A percentile compares a stretch with the other conserved stretches of the same genome.
Conservation (phyloP, 768 basidiomycete genomes). For the Suillus brevipes region DNA sequence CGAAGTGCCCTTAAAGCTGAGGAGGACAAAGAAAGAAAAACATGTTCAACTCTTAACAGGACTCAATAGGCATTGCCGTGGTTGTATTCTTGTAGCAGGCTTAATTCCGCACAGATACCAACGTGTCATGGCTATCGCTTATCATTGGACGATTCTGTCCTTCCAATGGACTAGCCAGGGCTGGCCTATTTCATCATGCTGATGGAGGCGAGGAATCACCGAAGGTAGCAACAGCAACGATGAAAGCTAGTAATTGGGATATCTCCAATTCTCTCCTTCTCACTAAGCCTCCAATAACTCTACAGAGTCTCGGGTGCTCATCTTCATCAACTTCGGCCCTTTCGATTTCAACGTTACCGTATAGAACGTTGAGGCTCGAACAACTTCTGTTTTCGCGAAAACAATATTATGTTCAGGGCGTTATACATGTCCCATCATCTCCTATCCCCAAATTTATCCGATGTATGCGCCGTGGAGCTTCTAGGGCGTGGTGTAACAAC, state of each 20-base stretch:
- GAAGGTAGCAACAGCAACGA: not conserved
- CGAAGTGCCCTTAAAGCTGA: not conserved
- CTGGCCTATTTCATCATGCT: not conserved
- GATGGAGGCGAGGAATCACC: slow-evolving; percentile 5
- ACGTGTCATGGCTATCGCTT: not conserved
- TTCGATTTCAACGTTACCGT: not conserved
- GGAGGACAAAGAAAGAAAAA: not conserved
- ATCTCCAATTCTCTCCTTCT: not conserved
- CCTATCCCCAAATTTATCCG: slow-evolving; percentile 25
- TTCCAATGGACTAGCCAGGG: not conserved
- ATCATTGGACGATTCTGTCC: not conserved
- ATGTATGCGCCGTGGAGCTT: slow-evolving; percentile 67
- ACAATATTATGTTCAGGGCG: slow-evolving; percentile 8
- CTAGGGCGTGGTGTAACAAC: slow-evolving; percentile 34
- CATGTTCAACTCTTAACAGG: not conserved
- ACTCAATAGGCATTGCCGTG: not conserved
- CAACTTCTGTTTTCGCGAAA: slow-evolving; percentile 3
- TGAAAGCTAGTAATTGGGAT: not conserved
- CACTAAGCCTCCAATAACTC: not conserved
- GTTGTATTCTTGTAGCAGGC: not conserved
- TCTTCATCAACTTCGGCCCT: not conserved
- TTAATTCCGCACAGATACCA: not conserved
- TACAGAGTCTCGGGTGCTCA: not conserved
- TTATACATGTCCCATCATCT: slow-evolving; percentile 6
- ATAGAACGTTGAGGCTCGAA: not conserved